phyloP scores from a whole-genome alignment of 164 flowering plant genomes.

The Brasenia schreberi region DNA sequence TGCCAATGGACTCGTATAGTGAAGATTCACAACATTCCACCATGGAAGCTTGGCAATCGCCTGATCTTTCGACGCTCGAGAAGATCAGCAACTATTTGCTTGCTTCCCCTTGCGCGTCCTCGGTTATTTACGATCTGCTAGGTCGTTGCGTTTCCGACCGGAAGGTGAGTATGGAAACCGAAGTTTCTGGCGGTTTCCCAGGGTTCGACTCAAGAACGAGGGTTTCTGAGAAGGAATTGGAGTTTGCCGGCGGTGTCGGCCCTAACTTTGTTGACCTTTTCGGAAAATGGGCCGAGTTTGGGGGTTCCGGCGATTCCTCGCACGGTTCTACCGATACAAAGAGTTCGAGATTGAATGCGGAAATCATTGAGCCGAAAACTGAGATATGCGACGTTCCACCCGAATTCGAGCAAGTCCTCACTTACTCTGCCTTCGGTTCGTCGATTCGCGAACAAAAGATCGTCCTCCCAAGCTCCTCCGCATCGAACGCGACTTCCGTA shows the following conservation, averaged over 20 bases:
- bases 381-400: background rate
- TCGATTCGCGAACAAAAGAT: background rate
- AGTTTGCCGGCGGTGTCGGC: background rate
- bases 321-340: background rate
- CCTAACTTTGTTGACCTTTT: too few relatives aligned
- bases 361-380: background rate
- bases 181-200: background rate
- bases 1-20: background rate
- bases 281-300: background rate
- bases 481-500: too few relatives aligned
- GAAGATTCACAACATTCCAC: background rate
- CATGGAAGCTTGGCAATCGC: background rate
- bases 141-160: background rate
- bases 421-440: background rate
- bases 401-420: background rate
- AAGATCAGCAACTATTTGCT: background rate
- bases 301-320: background rate
- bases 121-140: background rate
- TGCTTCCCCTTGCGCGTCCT: background rate
- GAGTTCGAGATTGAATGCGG: conserved; percentile 1
- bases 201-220: background rate
- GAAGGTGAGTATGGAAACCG: too few relatives aligned
- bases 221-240: background rate
- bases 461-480: background rate
- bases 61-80: background rate